A percentile compares a stretch with the other conserved stretches of the same genome.
Evolutionary conservation across 2,329 filamentous ascomycete genomes (phyloP).

Genomic region (Cryphonectria parasitica): DNA sequence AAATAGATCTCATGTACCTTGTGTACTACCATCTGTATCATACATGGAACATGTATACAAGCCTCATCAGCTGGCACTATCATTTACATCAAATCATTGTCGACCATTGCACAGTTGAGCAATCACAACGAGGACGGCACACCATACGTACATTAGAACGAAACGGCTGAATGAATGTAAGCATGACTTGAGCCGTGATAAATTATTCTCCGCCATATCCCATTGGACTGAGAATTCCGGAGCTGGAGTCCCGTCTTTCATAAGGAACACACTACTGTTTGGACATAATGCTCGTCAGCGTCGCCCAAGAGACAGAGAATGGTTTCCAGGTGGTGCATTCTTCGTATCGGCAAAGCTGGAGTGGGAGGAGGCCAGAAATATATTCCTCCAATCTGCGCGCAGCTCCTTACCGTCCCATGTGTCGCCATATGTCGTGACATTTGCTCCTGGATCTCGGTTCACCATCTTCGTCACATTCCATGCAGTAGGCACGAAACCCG

Average conservation of each 20-base stretch:
- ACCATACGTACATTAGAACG: not conserved
- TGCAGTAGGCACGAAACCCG: not conserved
- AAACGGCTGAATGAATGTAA: not conserved
- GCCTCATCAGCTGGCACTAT: not conserved
- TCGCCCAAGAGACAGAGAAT: not conserved
- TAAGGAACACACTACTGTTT: not conserved
- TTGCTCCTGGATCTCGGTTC: not conserved
- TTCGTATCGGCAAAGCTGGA: not conserved
- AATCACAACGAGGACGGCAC: not conserved
- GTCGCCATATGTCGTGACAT: not conserved
- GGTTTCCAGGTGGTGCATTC: not conserved
- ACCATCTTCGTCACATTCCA: not conserved
- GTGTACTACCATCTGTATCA: not conserved
- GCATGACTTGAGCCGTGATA: not conserved
- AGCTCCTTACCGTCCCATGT: not conserved
- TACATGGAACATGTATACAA: not conserved
- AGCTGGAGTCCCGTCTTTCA: not conserved
- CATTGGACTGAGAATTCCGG: not conserved
- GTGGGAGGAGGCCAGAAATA: not conserved
- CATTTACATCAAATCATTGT: not conserved
- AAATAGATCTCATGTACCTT: not conserved
- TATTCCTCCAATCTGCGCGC: not conserved
- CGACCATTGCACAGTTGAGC: not conserved
- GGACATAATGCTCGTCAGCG: not conserved
- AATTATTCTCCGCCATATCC: not conserved